A percentile compares a stretch with the other conserved stretches of the same genome.
These are phyloP conservation scores for Phaffomyces thermotolerans DNA, from an alignment of 805 yeast species.

Conservation along the genomic window DNA sequence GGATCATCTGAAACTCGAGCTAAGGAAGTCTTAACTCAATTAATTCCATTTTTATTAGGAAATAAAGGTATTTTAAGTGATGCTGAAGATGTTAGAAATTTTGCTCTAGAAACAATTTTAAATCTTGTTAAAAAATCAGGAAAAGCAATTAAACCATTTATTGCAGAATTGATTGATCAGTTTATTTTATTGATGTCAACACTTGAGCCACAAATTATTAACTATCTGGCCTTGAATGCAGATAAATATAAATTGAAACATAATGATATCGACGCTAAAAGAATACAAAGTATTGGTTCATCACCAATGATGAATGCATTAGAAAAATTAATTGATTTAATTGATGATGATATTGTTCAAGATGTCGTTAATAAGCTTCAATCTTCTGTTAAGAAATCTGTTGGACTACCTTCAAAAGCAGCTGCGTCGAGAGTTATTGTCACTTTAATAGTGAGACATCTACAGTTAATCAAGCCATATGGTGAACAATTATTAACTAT, in stretches of 20 bases:
- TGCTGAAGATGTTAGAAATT: conserved; percentile 74
- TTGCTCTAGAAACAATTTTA: conserved; percentile 69
- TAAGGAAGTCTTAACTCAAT: conserved; percentile 39
- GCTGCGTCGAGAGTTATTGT: conserved; percentile 74
- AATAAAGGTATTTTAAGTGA: conserved; percentile 73
- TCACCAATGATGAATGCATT: conserved; percentile 90
- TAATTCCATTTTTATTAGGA: conserved; percentile 78
- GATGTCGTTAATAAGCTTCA: conserved; percentile 42
- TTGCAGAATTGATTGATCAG: conserved; percentile 62
- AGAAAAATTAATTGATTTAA: conserved; percentile 55
- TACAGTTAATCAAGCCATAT: conserved; percentile 35
- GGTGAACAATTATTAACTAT: conserved; percentile 58
- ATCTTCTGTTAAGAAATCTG: conserved; percentile 54
- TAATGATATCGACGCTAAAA: conserved; percentile 67
- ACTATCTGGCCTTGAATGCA: conserved; percentile 81
- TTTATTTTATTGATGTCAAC: conserved; percentile 71
- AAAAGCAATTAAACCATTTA: conserved; percentile 51
- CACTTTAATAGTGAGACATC: conserved; percentile 51
- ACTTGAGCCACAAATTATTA: conserved; percentile 84
- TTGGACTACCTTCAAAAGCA: conserved; percentile 88
- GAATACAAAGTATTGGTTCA: conserved; percentile 63
- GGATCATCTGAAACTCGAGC: conserved; percentile 37
- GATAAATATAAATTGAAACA: conserved; percentile 73
- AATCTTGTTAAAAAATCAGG: conserved; percentile 64
- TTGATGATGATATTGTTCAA: conserved; percentile 37